Conservation (phyloP, 2,329 filamentous ascomycete genomes). For the Corinectria fuckeliana region DNA sequence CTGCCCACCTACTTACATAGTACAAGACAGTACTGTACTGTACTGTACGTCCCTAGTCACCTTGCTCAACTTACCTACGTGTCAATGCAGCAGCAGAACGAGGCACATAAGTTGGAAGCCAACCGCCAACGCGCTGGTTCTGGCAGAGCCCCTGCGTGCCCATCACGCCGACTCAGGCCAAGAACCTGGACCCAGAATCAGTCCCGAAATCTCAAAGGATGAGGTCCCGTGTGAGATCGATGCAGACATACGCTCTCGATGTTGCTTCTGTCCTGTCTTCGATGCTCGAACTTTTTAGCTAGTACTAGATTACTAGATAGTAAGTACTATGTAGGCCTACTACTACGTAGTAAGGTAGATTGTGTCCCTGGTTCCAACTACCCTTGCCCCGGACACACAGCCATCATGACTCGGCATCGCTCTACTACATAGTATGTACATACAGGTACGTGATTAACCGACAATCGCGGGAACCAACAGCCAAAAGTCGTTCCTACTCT, state of each 20-base stretch:
- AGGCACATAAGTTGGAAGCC: conserved; percentile 4
- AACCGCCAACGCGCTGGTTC: conserved; percentile 5
- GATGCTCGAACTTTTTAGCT: too few species aligned
- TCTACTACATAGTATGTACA: too few species aligned
- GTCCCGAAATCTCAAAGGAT: conserved; percentile 11
- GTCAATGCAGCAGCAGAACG: conserved; percentile 15
- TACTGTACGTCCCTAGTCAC: neutral
- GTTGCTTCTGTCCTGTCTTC: neutral
- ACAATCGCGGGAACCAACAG: conserved; percentile 13
- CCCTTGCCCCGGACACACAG: conserved; percentile 3
- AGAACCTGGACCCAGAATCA: too few species aligned
- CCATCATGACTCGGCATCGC: conserved; percentile 12
- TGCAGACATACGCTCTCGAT: conserved; percentile 1
- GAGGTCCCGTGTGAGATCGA: conserved; percentile 15
- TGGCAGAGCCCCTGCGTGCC: neutral
- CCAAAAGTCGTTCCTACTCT: conserved; percentile 6
- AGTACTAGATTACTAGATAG: too few species aligned
- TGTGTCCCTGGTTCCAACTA: too few species aligned
- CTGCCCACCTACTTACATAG: neutral
- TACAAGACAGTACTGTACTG: too few species aligned
- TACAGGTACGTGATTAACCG: too few species aligned
- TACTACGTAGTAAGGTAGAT: too few species aligned
- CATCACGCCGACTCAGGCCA: too few species aligned
- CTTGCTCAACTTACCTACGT: conserved; percentile 16
- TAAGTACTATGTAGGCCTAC: too few species aligned